Percentiles rank a stretch among this genome's conserved stretches.
Evolutionary conservation across 2,329 filamentous ascomycete genomes (phyloP).

Genomic region (Ramularia endophylla): DNA sequence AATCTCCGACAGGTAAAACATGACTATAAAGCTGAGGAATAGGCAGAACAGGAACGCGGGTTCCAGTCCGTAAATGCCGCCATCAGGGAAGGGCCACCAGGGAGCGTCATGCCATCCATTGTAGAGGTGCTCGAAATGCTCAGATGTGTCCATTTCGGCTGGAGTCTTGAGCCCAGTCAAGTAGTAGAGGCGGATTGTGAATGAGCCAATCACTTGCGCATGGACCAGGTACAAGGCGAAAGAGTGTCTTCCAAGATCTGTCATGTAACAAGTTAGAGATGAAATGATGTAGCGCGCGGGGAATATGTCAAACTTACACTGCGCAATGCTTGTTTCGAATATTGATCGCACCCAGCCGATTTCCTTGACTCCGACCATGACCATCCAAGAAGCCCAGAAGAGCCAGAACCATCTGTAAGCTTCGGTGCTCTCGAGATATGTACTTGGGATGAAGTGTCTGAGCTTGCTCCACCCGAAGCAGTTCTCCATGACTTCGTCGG

Average conservation of each 20-base stretch:
- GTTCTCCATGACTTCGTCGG: conserved; percentile 14
- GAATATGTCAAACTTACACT: conserved; percentile 14
- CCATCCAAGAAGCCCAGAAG: conserved; percentile 50
- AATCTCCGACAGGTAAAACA: conserved; percentile 24
- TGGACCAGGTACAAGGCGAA: conserved; percentile 60
- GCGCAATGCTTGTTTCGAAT: conserved; percentile 20
- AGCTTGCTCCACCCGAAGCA: conserved; percentile 22
- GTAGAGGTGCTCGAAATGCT: conserved; percentile 15
- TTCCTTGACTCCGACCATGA: conserved; percentile 18
- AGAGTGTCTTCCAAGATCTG: conserved; percentile 53
- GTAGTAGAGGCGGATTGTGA: conserved; percentile 45
- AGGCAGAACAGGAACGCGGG: conserved; percentile 23
- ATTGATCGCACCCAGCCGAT: conserved; percentile 19
- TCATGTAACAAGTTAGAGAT: conserved; percentile 5
- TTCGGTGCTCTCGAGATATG: conserved; percentile 17
- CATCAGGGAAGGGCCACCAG: conserved; percentile 24
- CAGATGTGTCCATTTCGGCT: conserved; percentile 13
- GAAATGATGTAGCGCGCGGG: background rate
- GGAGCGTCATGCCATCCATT: conserved; percentile 18
- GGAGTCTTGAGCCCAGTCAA: conserved; percentile 22
- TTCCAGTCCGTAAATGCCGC: conserved; percentile 19
- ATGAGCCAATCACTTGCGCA: conserved; percentile 52
- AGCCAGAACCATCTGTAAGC: conserved; percentile 36
- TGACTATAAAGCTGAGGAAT: conserved; percentile 18
- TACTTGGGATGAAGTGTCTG: conserved; percentile 17